Evolutionary conservation across 2,329 filamentous ascomycete species (phyloP).

Genomic region (Trichoderma asperellum): DNA sequence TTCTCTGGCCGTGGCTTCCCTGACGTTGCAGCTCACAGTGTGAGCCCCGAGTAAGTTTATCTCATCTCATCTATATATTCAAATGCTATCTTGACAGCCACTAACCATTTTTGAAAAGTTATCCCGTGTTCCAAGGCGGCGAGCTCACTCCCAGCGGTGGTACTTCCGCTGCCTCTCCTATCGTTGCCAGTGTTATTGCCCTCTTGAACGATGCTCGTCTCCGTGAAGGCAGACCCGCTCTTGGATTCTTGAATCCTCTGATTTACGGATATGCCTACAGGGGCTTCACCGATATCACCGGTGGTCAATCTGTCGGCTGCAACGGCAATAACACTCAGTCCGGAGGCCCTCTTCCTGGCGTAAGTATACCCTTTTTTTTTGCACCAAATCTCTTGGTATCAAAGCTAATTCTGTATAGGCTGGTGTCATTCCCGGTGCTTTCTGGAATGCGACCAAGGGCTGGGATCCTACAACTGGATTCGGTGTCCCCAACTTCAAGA

Average conservation of each 20-base stretch:
- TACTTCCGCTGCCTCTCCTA: slow-evolving; percentile 52
- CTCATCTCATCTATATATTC: neutral
- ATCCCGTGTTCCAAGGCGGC: slow-evolving; percentile 36
- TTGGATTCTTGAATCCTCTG: slow-evolving; percentile 56
- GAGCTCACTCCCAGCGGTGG: slow-evolving; percentile 41
- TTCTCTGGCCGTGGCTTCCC: slow-evolving; percentile 49
- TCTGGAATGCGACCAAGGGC: slow-evolving; percentile 35
- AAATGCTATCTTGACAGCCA: neutral
- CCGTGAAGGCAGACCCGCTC: slow-evolving; percentile 46
- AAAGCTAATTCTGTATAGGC: slow-evolving; percentile 31
- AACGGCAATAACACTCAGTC: slow-evolving; percentile 37
- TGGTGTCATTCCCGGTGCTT: slow-evolving; percentile 39
- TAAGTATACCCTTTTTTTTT: neutral
- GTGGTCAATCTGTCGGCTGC: slow-evolving; percentile 47
- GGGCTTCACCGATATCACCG: slow-evolving; percentile 36
- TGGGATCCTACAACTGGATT: slow-evolving; percentile 35
- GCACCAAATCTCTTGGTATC: neutral
- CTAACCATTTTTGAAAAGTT: neutral
- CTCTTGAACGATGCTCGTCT: slow-evolving; percentile 54
- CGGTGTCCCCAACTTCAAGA: slow-evolving; percentile 33
- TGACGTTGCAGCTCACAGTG: slow-evolving; percentile 48
- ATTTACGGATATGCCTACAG: slow-evolving; percentile 42
- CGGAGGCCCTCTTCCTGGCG: neutral
- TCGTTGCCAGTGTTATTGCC: slow-evolving; percentile 53
- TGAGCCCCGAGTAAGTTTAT: slow-evolving; percentile 61